Conservation (phyloP, 2,329 filamentous ascomycete species). For the Clonostachys rhizophaga region DNA sequence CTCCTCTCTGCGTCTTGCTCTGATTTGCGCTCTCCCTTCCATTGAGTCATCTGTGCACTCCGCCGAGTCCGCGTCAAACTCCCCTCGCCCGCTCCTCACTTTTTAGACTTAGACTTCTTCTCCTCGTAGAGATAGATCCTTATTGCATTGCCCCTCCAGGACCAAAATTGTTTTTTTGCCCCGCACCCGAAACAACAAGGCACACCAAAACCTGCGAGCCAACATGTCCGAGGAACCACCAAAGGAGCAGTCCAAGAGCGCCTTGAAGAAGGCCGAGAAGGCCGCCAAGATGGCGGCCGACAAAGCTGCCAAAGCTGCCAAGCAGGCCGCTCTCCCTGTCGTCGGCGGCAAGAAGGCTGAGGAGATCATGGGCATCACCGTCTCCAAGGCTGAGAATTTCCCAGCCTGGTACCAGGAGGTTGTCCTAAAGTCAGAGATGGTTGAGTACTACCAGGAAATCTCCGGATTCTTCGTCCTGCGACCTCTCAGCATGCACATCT, state of each 20-base stretch:
- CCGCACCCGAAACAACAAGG: slow-evolving; percentile 19
- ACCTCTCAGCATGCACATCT: slow-evolving; percentile 62
- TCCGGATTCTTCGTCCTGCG: slow-evolving; percentile 96
- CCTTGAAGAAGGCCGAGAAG: slow-evolving; percentile 63
- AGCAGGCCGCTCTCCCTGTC: slow-evolving; percentile 43
- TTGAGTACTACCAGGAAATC: slow-evolving; percentile 92
- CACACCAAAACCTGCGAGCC: slow-evolving; percentile 12
- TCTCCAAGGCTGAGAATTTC: slow-evolving; percentile 81
- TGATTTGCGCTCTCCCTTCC: too few relatives aligned
- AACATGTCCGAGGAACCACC: background rate
- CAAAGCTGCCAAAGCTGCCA: slow-evolving; percentile 58
- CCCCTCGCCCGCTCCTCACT: too few relatives aligned
- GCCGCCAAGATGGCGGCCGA: slow-evolving; percentile 55
- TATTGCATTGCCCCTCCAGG: background rate
- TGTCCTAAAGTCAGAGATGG: slow-evolving; percentile 93
- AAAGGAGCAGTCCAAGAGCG: slow-evolving; percentile 50
- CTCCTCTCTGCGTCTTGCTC: too few relatives aligned
- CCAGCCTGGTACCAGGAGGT: slow-evolving; percentile 97
- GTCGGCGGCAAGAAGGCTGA: slow-evolving; percentile 57
- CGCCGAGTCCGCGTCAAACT: too few relatives aligned
- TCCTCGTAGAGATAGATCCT: background rate
- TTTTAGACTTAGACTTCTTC: too few relatives aligned
- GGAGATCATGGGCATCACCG: slow-evolving; percentile 83
- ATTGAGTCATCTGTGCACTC: too few relatives aligned
- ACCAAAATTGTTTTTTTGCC: background rate